These are phyloP conservation scores for Dactylis glomerata DNA, from an alignment of 176 grass and related monocot genomes.

Conservation along the genomic window DNA sequence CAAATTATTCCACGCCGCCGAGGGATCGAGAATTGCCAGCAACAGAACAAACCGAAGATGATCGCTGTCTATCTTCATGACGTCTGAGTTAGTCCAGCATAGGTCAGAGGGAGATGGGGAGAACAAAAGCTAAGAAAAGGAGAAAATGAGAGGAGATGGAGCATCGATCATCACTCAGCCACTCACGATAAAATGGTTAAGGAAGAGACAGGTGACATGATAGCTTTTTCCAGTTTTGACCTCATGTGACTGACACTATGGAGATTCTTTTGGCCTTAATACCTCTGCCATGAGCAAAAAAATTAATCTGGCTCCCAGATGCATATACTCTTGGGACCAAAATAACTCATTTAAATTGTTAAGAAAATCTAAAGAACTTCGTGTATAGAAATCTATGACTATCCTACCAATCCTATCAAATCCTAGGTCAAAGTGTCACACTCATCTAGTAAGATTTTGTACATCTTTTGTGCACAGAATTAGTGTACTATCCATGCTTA, in stretches of 20 bases:
- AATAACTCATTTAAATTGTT: no score
- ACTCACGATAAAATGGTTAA: slow-evolving; percentile 1
- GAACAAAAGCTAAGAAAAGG: neutral
- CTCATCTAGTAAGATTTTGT: neutral
- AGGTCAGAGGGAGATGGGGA: slow-evolving; percentile 4
- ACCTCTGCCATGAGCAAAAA: neutral
- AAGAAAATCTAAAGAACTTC: no score
- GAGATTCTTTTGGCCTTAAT: slow-evolving; percentile 7
- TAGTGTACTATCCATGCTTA: neutral
- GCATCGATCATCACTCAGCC: slow-evolving; percentile 7
- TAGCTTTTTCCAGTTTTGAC: slow-evolving; percentile 30
- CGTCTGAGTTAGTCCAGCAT: slow-evolving; percentile 15
- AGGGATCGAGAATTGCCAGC: neutral
- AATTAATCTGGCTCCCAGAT: no score
- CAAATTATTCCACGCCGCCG: slow-evolving; percentile 3
- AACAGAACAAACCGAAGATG: slow-evolving; percentile 17
- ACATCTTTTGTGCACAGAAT: neutral
- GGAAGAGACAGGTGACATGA: slow-evolving; percentile 1
- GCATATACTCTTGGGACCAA: no score
- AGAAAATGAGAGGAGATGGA: neutral
- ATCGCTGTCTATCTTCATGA: slow-evolving; percentile 34
- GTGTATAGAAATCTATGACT: no score
- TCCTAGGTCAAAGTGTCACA: no score
- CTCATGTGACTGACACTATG: neutral
- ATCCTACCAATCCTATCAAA: no score